A percentile compares a stretch with the other conserved stretches of the same genome.
These are phyloP conservation scores for Pseudogymnoascus sp. DNA, from an alignment of 2,329 filamentous ascomycete species.

Conservation along the genomic window DNA sequence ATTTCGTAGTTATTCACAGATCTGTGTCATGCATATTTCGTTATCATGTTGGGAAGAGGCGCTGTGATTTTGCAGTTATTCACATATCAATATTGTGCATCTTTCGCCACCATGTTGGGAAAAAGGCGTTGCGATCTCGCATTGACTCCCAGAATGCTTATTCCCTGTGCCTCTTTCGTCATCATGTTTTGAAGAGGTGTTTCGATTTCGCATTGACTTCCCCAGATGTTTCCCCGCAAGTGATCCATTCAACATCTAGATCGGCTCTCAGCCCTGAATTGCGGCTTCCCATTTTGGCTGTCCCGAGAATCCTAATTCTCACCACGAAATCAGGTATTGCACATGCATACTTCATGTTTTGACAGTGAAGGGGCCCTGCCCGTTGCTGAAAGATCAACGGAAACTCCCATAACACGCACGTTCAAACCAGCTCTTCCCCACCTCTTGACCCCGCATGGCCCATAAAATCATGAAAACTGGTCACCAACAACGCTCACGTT, in stretches of 20 bases:
- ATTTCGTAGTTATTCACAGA: background rate
- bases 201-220: no score
- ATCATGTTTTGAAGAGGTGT: no score
- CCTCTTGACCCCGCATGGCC: background rate
- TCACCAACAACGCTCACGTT: background rate
- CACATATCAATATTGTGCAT: background rate
- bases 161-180: no score
- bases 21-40: background rate
- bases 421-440: background rate
- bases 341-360: background rate
- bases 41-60: background rate
- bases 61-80: background rate
- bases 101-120: no score
- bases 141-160: no score
- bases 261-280: background rate
- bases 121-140: no score
- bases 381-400: background rate
- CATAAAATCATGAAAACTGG: background rate
- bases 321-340: background rate
- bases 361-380: background rate
- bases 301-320: background rate
- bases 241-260: background rate
- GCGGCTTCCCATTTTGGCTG: background rate
- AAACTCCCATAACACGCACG: background rate
- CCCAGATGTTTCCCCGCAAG: background rate